Percentiles rank a stretch among this genome's conserved stretches.
Evolutionary conservation across 192 early-diverging fungal genomes (phyloP).

Genomic region (Chytriomyces sp.): DNA sequence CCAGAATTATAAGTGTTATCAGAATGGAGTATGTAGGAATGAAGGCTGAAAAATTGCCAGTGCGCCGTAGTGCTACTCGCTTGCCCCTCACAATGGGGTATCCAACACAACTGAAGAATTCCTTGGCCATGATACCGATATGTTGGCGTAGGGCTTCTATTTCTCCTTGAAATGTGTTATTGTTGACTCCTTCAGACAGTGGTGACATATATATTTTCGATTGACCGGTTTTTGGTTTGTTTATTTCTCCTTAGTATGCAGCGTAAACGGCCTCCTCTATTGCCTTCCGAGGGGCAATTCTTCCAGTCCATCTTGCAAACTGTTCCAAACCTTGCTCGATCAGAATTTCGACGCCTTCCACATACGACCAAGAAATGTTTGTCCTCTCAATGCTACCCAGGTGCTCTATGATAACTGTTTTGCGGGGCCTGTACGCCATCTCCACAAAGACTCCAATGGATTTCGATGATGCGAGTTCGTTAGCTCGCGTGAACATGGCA

Average conservation of each 20-base stretch:
- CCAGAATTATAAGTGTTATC: too few species aligned
- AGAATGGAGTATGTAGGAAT: too few species aligned
- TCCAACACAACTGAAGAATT: too few species aligned
- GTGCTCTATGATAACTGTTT: constrained; percentile 76
- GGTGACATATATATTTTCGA: too few species aligned
- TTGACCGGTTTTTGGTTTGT: too few species aligned
- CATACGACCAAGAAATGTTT: constrained; percentile 40
- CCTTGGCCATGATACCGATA: too few species aligned
- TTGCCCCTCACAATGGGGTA: too few species aligned
- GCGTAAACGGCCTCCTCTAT: constrained; percentile 56
- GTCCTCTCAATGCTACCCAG: constrained; percentile 53
- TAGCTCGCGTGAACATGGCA: constrained; percentile 42
- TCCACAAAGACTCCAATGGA: constrained; percentile 80
- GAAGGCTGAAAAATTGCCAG: too few species aligned
- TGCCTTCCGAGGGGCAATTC: constrained; percentile 51
- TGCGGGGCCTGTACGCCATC: constrained; percentile 90
- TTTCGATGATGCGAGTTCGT: constrained; percentile 7
- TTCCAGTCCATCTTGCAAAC: constrained; percentile 84
- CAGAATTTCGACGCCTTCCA: constrained; percentile 87
- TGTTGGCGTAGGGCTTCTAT: too few species aligned
- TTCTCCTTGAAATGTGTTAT: too few species aligned
- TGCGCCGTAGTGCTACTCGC: too few species aligned
- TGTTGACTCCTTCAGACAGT: too few species aligned
- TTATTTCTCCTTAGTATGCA: constrained; percentile 26
- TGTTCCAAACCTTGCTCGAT: constrained; percentile 92